Conservation (phyloP, 176 grass and related monocot species). For the Hordeum vulgare region MorexV3_pseudomolecules_assembly NC_058523.1:13561935-13562434, state of each 20-base stretch:
- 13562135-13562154: no score
- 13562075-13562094: no score
- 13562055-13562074: no score
- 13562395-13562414: slow-evolving; percentile 14
- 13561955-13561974: no score
- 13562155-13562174: background rate
- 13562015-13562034: no score
- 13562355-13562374: slow-evolving; percentile 19
- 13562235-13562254: slow-evolving; percentile 69
- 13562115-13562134: no score
- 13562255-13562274: slow-evolving; percentile 50
- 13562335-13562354: slow-evolving; percentile 59
- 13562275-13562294: background rate
- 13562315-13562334: slow-evolving; percentile 69
- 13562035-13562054: no score
- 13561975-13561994: no score
- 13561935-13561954: no score
- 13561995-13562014: no score
- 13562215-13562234: slow-evolving; percentile 41
- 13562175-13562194: background rate
- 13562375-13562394: slow-evolving; percentile 62
- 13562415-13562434: slow-evolving; percentile 43
- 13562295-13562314: no score
- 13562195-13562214: slow-evolving; percentile 29
- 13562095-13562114: no score